Conservation (phyloP, 805 yeast genomes). For the Zygotorulaspora florentina region DNA sequence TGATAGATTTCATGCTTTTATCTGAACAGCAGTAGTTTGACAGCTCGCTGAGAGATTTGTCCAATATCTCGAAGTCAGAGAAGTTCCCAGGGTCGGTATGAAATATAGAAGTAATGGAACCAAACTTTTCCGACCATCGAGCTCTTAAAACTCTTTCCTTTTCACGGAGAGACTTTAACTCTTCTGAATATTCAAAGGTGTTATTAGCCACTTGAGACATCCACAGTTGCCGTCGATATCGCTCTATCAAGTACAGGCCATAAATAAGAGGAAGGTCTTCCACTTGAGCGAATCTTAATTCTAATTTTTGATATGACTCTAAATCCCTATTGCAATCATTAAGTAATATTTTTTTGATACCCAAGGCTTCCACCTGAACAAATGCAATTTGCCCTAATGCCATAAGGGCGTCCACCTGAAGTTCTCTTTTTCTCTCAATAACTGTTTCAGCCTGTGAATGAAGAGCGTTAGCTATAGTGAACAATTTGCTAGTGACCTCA, state of each 20-base stretch:
- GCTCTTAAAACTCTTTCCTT: conserved; percentile 53
- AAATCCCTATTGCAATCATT: conserved; percentile 34
- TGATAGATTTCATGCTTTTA: neutral
- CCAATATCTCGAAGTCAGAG: conserved; percentile 8
- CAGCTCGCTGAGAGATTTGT: conserved; percentile 1
- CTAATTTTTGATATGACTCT: conserved; percentile 22
- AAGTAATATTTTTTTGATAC: conserved; percentile 30
- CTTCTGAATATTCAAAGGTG: conserved; percentile 46
- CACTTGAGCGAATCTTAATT: conserved; percentile 37
- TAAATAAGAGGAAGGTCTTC: conserved; percentile 67
- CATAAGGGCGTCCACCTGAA: conserved; percentile 33
- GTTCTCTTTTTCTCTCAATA: conserved; percentile 31
- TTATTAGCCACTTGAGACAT: conserved; percentile 21
- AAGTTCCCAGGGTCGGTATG: conserved; percentile 2
- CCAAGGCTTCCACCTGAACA: conserved; percentile 38
- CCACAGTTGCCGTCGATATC: conserved; percentile 58
- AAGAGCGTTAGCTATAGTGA: conserved; percentile 29
- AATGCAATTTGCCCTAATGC: conserved; percentile 33
- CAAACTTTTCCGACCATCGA: conserved; percentile 63
- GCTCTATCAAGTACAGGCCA: conserved; percentile 64
- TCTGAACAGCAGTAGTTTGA: neutral
- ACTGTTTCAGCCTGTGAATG: conserved; percentile 23
- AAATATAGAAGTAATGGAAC: conserved; percentile 28
- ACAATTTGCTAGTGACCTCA: conserved; percentile 17
- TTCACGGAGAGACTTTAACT: conserved; percentile 50